Conservation (phyloP, 441 rosid species). For the Theobroma grandiflorum region DNA sequence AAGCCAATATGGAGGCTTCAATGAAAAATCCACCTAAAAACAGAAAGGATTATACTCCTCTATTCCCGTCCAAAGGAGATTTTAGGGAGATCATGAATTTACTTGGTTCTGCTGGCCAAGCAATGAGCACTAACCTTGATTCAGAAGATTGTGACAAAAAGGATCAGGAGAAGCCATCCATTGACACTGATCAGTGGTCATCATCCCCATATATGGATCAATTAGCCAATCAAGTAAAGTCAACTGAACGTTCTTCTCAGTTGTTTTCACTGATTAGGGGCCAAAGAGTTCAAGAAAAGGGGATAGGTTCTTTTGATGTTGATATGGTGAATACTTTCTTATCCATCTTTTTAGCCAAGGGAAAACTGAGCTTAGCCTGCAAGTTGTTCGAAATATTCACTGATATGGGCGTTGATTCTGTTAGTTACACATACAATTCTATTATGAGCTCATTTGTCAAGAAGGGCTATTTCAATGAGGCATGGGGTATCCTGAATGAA, state of each 20-base stretch:
- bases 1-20: constrained; percentile 65
- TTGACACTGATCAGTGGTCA: constrained; percentile 67
- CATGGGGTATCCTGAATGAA: constrained; percentile 68
- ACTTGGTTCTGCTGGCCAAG: constrained; percentile 37
- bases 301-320: constrained; percentile 60
- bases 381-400: constrained; percentile 84
- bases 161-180: constrained; percentile 31
- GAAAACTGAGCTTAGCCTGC: constrained; percentile 86
- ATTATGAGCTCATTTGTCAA: constrained; percentile 86
- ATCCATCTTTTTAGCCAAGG: constrained; percentile 82
- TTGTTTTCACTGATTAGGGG: constrained; percentile 63
- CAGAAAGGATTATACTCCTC: constrained; percentile 60
- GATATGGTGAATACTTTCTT: constrained; percentile 87
- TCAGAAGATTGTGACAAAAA: constrained; percentile 40
- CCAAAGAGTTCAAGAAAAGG: constrained; percentile 59
- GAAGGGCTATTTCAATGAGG: constrained; percentile 75
- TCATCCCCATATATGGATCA: constrained; percentile 86
- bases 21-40: constrained; percentile 59
- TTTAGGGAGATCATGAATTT: constrained; percentile 51
- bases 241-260: constrained; percentile 36
- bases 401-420: constrained; percentile 65
- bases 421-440: constrained; percentile 81
- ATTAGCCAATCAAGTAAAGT: constrained; percentile 59
- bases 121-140: constrained; percentile 21
- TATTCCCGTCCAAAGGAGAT: constrained; percentile 70